Evolutionary conservation across 768 basidiomycete species (phyloP).

Genomic region (Naganishia friedmannii): DNA sequence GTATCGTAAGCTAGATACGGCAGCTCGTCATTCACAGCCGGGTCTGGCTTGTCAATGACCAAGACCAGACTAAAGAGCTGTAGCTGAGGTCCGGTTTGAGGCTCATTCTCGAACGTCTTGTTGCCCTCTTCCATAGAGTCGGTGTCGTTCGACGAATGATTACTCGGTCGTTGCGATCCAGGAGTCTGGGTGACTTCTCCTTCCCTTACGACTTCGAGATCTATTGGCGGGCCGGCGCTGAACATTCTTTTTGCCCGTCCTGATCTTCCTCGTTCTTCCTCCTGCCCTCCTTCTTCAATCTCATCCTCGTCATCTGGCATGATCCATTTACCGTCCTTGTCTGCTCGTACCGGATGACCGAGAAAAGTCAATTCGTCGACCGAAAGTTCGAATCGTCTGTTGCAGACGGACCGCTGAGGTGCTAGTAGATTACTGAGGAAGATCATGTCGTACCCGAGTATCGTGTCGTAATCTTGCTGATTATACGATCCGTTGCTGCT

Average conservation of each 20-base stretch:
- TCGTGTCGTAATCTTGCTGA: conserved; percentile 48
- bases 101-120: conserved; percentile 21
- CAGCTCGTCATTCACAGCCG: conserved; percentile 48
- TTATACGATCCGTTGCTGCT: conserved; percentile 32
- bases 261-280: conserved; percentile 27
- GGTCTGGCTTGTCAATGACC: conserved; percentile 84
- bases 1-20: conserved; percentile 57
- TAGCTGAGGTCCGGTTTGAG: conserved; percentile 38
- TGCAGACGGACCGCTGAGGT: conserved; percentile 73
- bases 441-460: conserved; percentile 77
- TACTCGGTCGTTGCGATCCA: background rate
- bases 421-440: conserved; percentile 78
- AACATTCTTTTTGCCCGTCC: conserved; percentile 32
- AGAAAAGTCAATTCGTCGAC: conserved; percentile 90
- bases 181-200: conserved; percentile 15
- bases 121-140: background rate
- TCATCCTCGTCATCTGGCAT: conserved; percentile 52
- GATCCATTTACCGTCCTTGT: conserved; percentile 66
- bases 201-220: conserved; percentile 18
- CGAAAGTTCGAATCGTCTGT: conserved; percentile 88
- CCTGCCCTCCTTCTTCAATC: conserved; percentile 35
- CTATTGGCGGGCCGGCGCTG: conserved; percentile 2
- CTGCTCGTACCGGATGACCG: conserved; percentile 90
- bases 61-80: conserved; percentile 73
- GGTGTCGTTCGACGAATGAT: background rate